A percentile compares a stretch with the other conserved stretches of the same genome.
These are phyloP conservation scores for Russula virescens DNA, from an alignment of 768 basidiomycete species.

Conservation along the genomic window DNA sequence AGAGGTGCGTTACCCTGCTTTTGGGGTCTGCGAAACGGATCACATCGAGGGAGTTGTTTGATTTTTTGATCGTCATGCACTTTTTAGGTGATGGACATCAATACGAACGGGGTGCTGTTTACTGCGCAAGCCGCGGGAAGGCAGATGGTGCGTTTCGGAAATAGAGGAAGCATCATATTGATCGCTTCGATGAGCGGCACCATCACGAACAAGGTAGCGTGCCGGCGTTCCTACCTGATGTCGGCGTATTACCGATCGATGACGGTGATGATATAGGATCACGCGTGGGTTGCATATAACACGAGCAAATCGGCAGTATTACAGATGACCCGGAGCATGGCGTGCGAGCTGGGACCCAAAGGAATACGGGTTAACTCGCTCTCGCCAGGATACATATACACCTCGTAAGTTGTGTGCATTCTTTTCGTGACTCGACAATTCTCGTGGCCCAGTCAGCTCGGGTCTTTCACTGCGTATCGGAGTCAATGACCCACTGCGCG, in stretches of 20 bases:
- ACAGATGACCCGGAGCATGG: conserved; percentile 80
- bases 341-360: conserved; percentile 64
- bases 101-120: conserved; percentile 41
- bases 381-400: conserved; percentile 74
- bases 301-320: conserved; percentile 71
- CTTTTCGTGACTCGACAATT: too few species aligned
- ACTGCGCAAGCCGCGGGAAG: conserved; percentile 36
- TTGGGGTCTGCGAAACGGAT: not conserved
- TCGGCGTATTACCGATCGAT: not conserved
- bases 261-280: conserved; percentile 41
- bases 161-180: conserved; percentile 38
- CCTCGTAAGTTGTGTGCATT: conserved; percentile 27
- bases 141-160: conserved; percentile 34
- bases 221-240: not conserved
- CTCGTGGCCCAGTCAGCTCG: too few species aligned
- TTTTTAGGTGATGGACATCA: conserved; percentile 55
- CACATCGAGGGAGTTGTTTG: not conserved
- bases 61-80: not conserved
- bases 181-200: conserved; percentile 42
- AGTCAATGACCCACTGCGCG: conserved; percentile 4
- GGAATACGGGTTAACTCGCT: conserved; percentile 69
- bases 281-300: conserved; percentile 74
- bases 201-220: conserved; percentile 61
- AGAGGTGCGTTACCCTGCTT: conserved; percentile 38
- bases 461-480: not conserved